Evolutionary conservation across 2,329 filamentous ascomycete genomes (phyloP), one percentile per base, ranked within the genome.

Genomic region (Rutstroemia sp.): DNA sequence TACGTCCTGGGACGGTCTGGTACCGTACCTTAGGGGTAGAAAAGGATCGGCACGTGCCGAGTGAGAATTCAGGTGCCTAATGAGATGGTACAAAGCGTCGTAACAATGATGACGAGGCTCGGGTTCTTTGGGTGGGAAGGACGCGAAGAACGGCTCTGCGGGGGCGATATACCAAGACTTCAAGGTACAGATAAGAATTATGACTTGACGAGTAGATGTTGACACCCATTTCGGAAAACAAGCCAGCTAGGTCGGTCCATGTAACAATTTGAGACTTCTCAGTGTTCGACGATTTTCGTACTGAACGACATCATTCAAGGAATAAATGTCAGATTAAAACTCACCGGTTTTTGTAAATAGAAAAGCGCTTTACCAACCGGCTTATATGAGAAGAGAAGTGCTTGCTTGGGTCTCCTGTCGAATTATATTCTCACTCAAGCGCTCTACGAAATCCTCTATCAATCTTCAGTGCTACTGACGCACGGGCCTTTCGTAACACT

Each of bases 81-180:
- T 16, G 34, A 34, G 48, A 34, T 40, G 51, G 44, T 27, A 36
- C 40, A 14, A 27, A 44, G 48, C 54, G 48, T 56, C 48, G 54
- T 52, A 56, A 52, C 10, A 19, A 8, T 39, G 48, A 56, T 56
- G 54, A 52, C 54, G 54, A 45, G 36, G 47, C 53, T 36, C 21
- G 17, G 16, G 17, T 34, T 36, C 14, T 19, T 25, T 25, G 23
- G 9, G 21, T 17, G 17, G 40, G 7, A 27, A 23, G 21, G 30
- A 23, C 12, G 44, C 23, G 12, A 47, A 47, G 10, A 25, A 16
- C 12, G 2, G 12, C 21, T 45, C 42, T 45, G 4, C 30, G 30
- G 30, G 10, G 30, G 40, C n/a, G 19, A 34, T 46, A 9, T 50
- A 39, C 25, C 34, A 38, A 45, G 17, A 25, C 39, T 45, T 44